Evolutionary conservation across 2,329 filamentous ascomycete genomes (phyloP).

Genomic region (Alternaria longipes): DNA sequence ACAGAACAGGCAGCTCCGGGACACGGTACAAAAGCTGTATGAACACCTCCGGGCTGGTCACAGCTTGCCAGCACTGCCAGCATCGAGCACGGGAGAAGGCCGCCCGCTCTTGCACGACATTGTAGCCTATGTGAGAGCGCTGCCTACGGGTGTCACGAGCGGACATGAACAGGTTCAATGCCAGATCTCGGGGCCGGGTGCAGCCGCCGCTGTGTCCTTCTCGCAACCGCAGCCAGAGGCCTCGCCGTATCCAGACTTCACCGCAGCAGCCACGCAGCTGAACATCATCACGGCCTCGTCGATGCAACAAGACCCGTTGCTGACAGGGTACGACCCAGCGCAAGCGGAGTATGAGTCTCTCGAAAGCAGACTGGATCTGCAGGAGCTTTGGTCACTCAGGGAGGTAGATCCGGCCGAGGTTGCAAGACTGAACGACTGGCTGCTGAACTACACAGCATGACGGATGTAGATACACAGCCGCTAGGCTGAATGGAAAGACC

Average conservation of each 20-base stretch:
- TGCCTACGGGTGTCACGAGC: background rate
- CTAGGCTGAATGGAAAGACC: background rate
- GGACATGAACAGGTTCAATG: background rate
- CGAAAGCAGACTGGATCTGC: background rate
- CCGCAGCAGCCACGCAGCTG: background rate
- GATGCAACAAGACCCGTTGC: background rate
- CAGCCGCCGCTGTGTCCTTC: background rate
- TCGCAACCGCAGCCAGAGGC: background rate
- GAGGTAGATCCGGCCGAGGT: background rate
- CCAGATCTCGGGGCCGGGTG: background rate
- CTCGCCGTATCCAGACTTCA: background rate
- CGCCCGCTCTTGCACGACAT: constrained; percentile 5
- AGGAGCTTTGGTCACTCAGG: constrained; percentile 4
- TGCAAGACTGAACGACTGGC: background rate
- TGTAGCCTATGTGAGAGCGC: background rate
- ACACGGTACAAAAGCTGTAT: constrained; percentile 4
- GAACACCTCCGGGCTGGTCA: background rate
- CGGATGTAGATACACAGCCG: background rate
- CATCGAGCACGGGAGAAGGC: background rate
- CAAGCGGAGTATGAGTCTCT: background rate
- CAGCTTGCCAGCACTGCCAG: background rate
- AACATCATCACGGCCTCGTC: background rate
- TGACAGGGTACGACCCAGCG: background rate
- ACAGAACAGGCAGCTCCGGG: background rate
- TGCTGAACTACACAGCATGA: background rate